Evolutionary conservation across 1,284 basidiomycete species (phyloP).

Genomic region (Wallemia hederae): DNA sequence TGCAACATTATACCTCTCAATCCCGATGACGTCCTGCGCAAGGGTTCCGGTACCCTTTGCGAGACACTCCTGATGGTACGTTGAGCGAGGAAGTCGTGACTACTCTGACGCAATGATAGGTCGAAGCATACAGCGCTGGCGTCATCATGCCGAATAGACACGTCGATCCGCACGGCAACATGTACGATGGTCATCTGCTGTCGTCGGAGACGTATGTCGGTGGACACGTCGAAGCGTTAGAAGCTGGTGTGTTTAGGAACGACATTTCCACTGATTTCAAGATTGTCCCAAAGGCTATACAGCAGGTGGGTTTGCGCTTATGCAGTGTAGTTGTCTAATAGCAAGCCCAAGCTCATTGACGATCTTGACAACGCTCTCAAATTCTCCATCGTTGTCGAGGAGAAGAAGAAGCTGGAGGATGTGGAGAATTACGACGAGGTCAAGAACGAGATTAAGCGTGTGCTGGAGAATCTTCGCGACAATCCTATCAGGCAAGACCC

Average conservation of each 20-base stretch:
- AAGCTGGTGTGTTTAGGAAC: constrained; percentile 91
- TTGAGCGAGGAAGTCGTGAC: constrained; percentile 3
- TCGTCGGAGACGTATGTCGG: constrained; percentile 97
- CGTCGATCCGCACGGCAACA: constrained; percentile 69
- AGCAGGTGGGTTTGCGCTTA: constrained; percentile 28
- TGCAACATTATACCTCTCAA: constrained; percentile 97
- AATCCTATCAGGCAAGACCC: constrained; percentile 62
- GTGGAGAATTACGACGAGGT: constrained; percentile 93
- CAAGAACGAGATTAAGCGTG: constrained; percentile 41
- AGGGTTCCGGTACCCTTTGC: constrained; percentile 85
- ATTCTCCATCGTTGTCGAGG: constrained; percentile 75
- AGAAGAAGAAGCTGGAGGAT: constrained; percentile 42
- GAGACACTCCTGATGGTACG: constrained; percentile 92
- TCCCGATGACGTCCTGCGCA: constrained; percentile 85
- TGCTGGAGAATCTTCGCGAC: constrained; percentile 72
- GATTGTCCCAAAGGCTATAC: constrained; percentile 58
- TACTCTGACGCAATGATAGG: constrained; percentile 24
- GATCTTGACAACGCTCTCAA: constrained; percentile 71
- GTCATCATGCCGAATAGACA: constrained; percentile 98
- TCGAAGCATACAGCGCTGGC: constrained; percentile 67
- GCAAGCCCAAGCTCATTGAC: constrained; percentile 41
- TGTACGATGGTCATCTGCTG: constrained; percentile 83
- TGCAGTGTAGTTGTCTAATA: constrained; percentile 1
- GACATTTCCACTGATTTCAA: constrained; percentile 92
- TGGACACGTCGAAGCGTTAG: constrained; percentile 91